Evolutionary conservation across 768 basidiomycete species (phyloP), one percentile per base, ranked within the genome.

Genomic region (Galerina marginata): DNA sequence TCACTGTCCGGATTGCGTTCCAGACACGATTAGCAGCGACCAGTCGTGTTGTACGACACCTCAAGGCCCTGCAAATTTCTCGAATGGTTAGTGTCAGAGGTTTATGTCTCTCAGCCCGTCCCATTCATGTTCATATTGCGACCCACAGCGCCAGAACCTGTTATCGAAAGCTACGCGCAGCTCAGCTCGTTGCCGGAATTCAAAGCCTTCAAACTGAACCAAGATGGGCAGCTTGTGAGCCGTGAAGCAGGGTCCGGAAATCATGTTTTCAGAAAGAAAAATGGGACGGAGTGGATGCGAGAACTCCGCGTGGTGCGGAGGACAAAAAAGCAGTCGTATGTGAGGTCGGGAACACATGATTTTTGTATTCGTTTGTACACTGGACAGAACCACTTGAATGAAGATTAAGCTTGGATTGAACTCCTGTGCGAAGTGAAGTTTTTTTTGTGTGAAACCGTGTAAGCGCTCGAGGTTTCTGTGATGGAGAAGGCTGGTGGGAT

Each of bases 281-380:
- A 36, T 25, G 60, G 38, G 42, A 46, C 37, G 40, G 58, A 60
- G 50, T 61, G 58, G 58, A 67, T 70, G 69, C 46, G 65, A 46
- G 67, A 70, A 39, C 61, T 70, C 40, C 49, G 49, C 12, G 61
- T 67, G 49, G 52, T 60, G 44, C 63, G 60, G 50, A 54, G 69
- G 58, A 65, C 62, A 33, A 67, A 62, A 56, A 70, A 66, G 45
- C 69, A 70, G 45, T 59, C 60, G 5, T 70, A 70, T 65, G 63
- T 70, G 39, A 62, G 67, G 57, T 65, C 69, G 9, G 69, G 66
- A 29, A 66, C 65, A 9, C 63, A 69, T 44, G 66, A 66, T 36
- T 70, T 66, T 46, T 65, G 63, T 51, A 63, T 67, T 52, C 59
- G 67, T 15, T 33, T 70, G 47, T 67, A 66, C 50, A 61, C 63